Evolutionary conservation across 768 basidiomycete genomes (phyloP), one percentile per base, ranked within the genome.

Genomic region (Daedalea quercina): DNA sequence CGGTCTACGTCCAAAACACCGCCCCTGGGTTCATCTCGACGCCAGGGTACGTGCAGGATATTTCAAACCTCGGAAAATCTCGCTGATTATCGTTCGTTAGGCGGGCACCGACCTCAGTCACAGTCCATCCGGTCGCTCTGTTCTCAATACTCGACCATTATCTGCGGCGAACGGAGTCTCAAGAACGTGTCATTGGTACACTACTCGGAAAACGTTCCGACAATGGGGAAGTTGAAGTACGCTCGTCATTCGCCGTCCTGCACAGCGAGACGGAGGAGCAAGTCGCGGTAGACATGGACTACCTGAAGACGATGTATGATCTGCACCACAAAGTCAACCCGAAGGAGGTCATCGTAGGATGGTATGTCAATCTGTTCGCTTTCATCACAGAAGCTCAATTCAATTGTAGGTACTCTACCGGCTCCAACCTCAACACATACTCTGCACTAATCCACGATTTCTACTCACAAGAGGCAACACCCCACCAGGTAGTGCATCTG

Each of bases 381-480:
- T 22, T 48, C 20, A 23, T 22, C 9, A 40, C 8, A 24, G 20
- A 43, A 24, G 22, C 20, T 12, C 34, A 1, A 15, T 40, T 33
- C 12, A 15, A 12, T n/a, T 17, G 17, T 63, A 93, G 92, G 92
- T 94, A 93, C 70, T 92, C 93, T 22, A 96, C 95, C 1, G 90
- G 90, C 54, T 86, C 90, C 12, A 82, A 82, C 58, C 78, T 97
- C 52, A 94, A 94, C 72, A 91, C 90, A 7, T 94, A 93, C 73
- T 94, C 94, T 24, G 93, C 95, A 11, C 80, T 98, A 60, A 94
- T 98, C 65, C 95, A 97, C 77, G 93, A 94, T 70, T 96, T 96
- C 73, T 98, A 96, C 70, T 83, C 90, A 37, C 85, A 90, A 77
- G 93, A 97, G 70, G 92, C 91, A 4, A 76, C 82, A 0, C 90